phyloP scores from a whole-genome alignment of 2,329 filamentous ascomycete genomes.

The Diaporthe capsici region DNA sequence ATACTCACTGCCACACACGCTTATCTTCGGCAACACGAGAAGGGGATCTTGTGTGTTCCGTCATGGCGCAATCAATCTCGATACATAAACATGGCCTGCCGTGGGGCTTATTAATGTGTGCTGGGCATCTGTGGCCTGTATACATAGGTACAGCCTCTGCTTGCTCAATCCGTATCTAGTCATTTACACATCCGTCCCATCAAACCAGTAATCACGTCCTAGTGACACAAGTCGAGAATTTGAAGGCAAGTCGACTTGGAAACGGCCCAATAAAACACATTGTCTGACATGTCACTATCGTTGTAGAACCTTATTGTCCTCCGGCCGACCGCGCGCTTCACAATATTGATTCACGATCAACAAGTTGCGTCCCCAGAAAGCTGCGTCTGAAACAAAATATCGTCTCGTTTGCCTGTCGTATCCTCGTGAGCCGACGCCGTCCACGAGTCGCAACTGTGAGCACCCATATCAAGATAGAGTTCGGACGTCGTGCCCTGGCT shows the following conservation, averaged over 20 bases:
- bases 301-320: constrained; percentile 25
- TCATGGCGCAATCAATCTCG: constrained; percentile 10
- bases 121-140: background rate
- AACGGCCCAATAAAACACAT: background rate
- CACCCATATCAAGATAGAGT: constrained; percentile 21
- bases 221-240: background rate
- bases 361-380: background rate
- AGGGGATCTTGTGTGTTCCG: background rate
- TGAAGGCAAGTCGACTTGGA: constrained; percentile 20
- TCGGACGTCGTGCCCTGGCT: constrained; percentile 6
- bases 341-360: constrained; percentile 24
- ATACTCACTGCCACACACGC: constrained; percentile 10
- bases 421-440: background rate
- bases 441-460: constrained; percentile 25
- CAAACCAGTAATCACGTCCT: constrained; percentile 9
- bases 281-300: constrained; percentile 23
- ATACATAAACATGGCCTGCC: constrained; percentile 22
- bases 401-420: background rate
- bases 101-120: constrained; percentile 4
- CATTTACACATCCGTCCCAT: background rate
- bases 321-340: constrained; percentile 6
- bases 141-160: background rate
- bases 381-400: constrained; percentile 23
- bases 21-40: constrained; percentile 31
- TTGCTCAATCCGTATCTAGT: constrained; percentile 11